Percentiles rank a stretch among this genome's conserved stretches.
These are phyloP conservation scores for Collybia nuda DNA, from an alignment of 768 basidiomycete species.

Conservation along the genomic window DNA sequence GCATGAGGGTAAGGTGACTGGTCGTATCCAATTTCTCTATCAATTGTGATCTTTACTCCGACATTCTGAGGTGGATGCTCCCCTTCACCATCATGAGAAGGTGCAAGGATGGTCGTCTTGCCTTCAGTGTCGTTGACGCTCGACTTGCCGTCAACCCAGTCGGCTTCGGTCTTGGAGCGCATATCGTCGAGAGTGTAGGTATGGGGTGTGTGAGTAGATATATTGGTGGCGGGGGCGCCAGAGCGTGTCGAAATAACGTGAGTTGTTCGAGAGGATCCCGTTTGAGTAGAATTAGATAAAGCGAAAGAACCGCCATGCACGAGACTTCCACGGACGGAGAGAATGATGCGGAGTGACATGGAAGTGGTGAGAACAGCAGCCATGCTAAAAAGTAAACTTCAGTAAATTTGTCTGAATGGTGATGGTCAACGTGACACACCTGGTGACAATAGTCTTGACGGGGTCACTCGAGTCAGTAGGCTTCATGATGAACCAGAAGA, in stretches of 20 bases:
- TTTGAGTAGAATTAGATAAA: slow-evolving; percentile 40
- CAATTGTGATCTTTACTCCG: slow-evolving; percentile 62
- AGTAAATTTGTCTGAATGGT: neutral
- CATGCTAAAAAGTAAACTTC: slow-evolving; percentile 47
- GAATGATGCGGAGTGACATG: slow-evolving; percentile 86
- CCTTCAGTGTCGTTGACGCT: slow-evolving; percentile 39
- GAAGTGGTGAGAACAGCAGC: slow-evolving; percentile 84
- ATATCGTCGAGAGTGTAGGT: slow-evolving; percentile 58
- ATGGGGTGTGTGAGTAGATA: slow-evolving; percentile 31
- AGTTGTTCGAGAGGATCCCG: slow-evolving; percentile 49
- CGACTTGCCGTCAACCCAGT: slow-evolving; percentile 43
- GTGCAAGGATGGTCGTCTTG: slow-evolving; percentile 34
- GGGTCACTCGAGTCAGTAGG: slow-evolving; percentile 63
- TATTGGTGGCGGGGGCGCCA: slow-evolving; percentile 34
- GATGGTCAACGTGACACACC: slow-evolving; percentile 24
- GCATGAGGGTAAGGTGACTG: slow-evolving; percentile 16
- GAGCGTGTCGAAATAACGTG: slow-evolving; percentile 51
- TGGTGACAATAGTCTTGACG: slow-evolving; percentile 80
- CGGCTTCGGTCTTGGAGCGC: slow-evolving; percentile 44
- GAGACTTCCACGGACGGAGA: slow-evolving; percentile 78
- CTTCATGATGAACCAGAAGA: slow-evolving; percentile 85
- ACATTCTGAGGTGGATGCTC: slow-evolving; percentile 18
- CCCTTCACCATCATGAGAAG: slow-evolving; percentile 21
- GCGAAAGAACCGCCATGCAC: slow-evolving; percentile 70
- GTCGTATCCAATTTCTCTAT: slow-evolving; percentile 56